These are phyloP conservation scores for Fusarium sp. DNA, from an alignment of 2,329 filamentous ascomycete genomes.

Conservation along the genomic window DNA sequence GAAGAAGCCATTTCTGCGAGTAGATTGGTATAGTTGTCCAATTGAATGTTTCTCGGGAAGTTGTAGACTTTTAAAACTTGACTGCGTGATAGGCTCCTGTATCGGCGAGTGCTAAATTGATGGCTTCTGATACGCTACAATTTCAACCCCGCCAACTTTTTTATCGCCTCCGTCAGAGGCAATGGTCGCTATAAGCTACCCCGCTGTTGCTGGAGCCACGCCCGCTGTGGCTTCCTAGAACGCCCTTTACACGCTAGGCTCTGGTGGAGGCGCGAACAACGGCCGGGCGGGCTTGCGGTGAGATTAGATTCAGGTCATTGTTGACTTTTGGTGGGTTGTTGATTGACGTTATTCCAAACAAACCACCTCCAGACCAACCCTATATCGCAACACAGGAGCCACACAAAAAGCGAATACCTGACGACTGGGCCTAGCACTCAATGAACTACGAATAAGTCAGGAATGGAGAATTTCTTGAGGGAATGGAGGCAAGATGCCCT, in stretches of 20 bases:
- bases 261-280: constrained; percentile 9
- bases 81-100: constrained; percentile 36
- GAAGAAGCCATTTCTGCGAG: constrained; percentile 40
- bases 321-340: constrained; percentile 40
- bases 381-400: background rate
- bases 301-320: constrained; percentile 2
- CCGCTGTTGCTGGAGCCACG: constrained; percentile 41
- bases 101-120: constrained; percentile 44
- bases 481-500: constrained; percentile 95
- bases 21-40: constrained; percentile 19
- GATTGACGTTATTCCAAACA: constrained; percentile 30
- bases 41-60: background rate
- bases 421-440: background rate
- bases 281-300: constrained; percentile 8
- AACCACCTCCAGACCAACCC: background rate
- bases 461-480: constrained; percentile 92
- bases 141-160: constrained; percentile 32
- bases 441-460: constrained; percentile 8
- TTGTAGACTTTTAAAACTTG: constrained; percentile 22
- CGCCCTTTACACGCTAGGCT: constrained; percentile 34
- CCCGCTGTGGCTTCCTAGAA: constrained; percentile 33
- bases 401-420: background rate
- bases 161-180: constrained; percentile 12
- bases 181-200: constrained; percentile 40
- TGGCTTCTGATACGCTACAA: constrained; percentile 37